Conservation (phyloP, 2,329 filamentous ascomycete genomes). For the Venturia nashicola region DNA sequence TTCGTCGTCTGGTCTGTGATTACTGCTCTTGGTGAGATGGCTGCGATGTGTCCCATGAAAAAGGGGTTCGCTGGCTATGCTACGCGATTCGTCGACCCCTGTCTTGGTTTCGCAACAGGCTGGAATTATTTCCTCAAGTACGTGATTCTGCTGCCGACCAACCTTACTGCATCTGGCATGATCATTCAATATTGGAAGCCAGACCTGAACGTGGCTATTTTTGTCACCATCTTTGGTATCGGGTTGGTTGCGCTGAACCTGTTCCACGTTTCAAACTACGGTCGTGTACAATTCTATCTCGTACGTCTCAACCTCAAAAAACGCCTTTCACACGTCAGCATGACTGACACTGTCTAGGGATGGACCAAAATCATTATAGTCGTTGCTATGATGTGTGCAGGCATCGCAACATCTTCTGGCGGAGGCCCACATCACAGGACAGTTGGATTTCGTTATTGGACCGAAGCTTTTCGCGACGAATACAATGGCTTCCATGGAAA, state of each 20-base stretch:
- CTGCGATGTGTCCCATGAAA: slow-evolving; percentile 7
- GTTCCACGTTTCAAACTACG: not conserved
- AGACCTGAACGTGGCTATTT: slow-evolving; percentile 9
- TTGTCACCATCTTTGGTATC: slow-evolving; percentile 2
- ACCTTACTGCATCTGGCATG: slow-evolving; percentile 2
- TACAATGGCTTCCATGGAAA: slow-evolving; percentile 17
- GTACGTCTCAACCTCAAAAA: not conserved
- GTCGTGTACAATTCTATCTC: slow-evolving; percentile 1
- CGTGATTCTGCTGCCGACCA: slow-evolving; percentile 1
- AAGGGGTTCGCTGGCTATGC: slow-evolving; percentile 10
- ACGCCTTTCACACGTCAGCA: not conserved
- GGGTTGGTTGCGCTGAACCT: slow-evolving; percentile 4
- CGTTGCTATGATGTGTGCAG: slow-evolving; percentile 3
- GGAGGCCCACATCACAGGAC: slow-evolving; percentile 6
- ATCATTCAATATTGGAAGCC: slow-evolving; percentile 4
- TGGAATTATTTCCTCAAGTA: slow-evolving; percentile 9
- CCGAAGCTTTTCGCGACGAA: slow-evolving; percentile 12
- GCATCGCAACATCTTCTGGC: slow-evolving; percentile 9
- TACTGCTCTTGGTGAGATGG: slow-evolving; percentile 10
- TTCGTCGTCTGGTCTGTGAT: slow-evolving; percentile 9
- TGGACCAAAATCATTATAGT: slow-evolving; percentile 2
- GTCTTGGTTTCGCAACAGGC: slow-evolving; percentile 8
- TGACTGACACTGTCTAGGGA: not conserved
- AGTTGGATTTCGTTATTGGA: slow-evolving; percentile 11
- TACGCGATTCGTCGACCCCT: slow-evolving; percentile 10